Evolutionary conservation across 2,329 filamentous ascomycete genomes (phyloP).

Genomic region (Diplodia mutila): DNA sequence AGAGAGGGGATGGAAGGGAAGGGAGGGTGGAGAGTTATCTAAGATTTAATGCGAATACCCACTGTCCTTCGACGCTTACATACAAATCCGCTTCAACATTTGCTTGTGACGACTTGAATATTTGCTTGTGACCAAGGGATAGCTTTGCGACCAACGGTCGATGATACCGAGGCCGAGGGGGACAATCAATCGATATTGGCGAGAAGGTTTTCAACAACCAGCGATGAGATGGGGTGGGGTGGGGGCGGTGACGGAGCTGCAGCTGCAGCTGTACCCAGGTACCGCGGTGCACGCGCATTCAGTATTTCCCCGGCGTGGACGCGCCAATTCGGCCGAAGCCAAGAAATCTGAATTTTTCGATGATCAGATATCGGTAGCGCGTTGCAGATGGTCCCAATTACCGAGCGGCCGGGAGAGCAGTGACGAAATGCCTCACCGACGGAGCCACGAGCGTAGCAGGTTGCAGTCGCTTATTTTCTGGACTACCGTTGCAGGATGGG

Average conservation of each 20-base stretch:
- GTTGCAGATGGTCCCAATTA: background rate
- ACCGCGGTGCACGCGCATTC: background rate
- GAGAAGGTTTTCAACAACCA: too few relatives aligned
- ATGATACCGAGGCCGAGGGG: too few relatives aligned
- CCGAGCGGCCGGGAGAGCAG: background rate
- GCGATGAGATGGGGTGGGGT: background rate
- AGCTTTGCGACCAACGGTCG: too few relatives aligned
- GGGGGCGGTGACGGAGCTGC: background rate
- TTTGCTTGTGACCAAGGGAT: too few relatives aligned
- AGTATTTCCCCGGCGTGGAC: background rate
- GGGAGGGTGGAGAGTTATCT: background rate
- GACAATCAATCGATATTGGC: too few relatives aligned
- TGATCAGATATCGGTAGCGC: background rate
- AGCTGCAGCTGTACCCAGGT: too few relatives aligned
- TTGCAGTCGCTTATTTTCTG: background rate
- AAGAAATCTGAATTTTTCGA: background rate
- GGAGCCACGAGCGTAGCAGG: too few relatives aligned
- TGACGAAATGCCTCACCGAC: background rate
- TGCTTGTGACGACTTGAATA: background rate
- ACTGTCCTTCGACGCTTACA: slow-evolving; percentile 2
- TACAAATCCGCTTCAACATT: background rate
- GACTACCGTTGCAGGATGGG: background rate
- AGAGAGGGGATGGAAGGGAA: background rate
- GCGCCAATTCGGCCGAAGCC: background rate
- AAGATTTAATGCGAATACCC: slow-evolving; percentile 12